phyloP scores from a whole-genome alignment of 139 green algal genomes.

The Tetradesmus lagerheimii region DNA sequence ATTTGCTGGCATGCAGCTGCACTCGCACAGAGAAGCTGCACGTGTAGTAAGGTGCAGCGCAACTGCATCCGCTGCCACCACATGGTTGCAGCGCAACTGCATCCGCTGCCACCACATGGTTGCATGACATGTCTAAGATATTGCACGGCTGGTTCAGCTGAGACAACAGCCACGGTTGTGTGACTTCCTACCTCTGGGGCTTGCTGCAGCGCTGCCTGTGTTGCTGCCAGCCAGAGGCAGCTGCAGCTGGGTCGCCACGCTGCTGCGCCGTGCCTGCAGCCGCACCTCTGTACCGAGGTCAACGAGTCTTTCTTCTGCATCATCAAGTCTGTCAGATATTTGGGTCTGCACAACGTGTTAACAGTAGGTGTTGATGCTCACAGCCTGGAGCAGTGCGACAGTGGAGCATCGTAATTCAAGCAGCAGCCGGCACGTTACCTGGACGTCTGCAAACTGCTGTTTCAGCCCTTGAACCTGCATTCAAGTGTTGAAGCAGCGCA shows the following conservation, averaged over 20 bases:
- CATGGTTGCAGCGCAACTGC: too few species aligned
- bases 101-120: too few species aligned
- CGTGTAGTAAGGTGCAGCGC: neutral
- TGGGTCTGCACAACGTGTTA: neutral
- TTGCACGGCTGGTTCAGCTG: too few species aligned
- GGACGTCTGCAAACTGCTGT: neutral
- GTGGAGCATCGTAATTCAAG: neutral
- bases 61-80: too few species aligned
- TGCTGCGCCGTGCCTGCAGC: slow-evolving; percentile 28
- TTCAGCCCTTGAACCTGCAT: slow-evolving; percentile 5
- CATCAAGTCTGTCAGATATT: neutral
- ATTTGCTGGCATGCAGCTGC: neutral
- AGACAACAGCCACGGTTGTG: too few species aligned
- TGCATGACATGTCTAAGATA: too few species aligned
- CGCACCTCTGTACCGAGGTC: slow-evolving; percentile 29
- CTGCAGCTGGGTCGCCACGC: neutral
- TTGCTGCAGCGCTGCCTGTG: neutral
- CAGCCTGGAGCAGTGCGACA: neutral
- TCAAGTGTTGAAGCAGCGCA: too few species aligned
- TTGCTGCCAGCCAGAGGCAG: slow-evolving; percentile 7
- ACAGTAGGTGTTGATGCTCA: neutral
- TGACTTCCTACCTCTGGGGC: slow-evolving; percentile 27
- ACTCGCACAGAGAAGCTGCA: neutral
- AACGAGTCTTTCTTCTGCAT: neutral
- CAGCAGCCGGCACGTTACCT: neutral